Evolutionary conservation across 257 asterid species (phyloP).

Genomic region (Petrea volubilis): DNA sequence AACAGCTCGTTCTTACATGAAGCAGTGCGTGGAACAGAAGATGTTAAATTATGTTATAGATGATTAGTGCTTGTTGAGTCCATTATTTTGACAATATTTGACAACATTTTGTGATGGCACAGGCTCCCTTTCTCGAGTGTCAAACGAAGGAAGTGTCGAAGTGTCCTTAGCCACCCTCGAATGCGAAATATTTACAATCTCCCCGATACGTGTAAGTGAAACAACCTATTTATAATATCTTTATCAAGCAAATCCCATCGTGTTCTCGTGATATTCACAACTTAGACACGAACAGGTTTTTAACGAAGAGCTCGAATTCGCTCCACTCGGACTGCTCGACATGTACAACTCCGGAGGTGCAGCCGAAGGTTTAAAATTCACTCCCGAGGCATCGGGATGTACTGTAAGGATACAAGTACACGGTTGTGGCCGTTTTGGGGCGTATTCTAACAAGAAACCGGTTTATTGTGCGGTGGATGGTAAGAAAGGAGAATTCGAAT

Average conservation of each 20-base stretch:
- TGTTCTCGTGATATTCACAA: neutral
- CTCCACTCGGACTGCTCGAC: slow-evolving; percentile 51
- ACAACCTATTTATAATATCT: neutral
- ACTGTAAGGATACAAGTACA: slow-evolving; percentile 22
- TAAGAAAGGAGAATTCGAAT: slow-evolving; percentile 28
- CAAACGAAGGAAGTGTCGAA: slow-evolving; percentile 25
- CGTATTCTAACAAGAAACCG: slow-evolving; percentile 49
- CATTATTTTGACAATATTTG: neutral
- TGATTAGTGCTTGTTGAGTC: too few relatives aligned
- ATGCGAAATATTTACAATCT: slow-evolving; percentile 42
- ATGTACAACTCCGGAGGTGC: slow-evolving; percentile 68
- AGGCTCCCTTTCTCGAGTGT: slow-evolving; percentile 42
- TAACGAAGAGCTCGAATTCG: slow-evolving; percentile 27
- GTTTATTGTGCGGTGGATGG: slow-evolving; percentile 36
- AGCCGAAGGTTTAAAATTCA: slow-evolving; percentile 22
- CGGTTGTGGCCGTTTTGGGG: slow-evolving; percentile 61
- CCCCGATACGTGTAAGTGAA: slow-evolving; percentile 44
- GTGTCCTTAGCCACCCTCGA: slow-evolving; percentile 37
- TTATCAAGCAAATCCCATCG: neutral
- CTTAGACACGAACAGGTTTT: slow-evolving; percentile 27
- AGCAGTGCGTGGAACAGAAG: too few relatives aligned
- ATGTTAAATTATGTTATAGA: too few relatives aligned
- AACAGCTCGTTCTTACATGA: too few relatives aligned
- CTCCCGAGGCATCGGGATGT: slow-evolving; percentile 7
- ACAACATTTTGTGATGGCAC: neutral